Conservation (phyloP, 495 filamentous ascomycete genomes). For the Xylaria telfairii region DNA sequence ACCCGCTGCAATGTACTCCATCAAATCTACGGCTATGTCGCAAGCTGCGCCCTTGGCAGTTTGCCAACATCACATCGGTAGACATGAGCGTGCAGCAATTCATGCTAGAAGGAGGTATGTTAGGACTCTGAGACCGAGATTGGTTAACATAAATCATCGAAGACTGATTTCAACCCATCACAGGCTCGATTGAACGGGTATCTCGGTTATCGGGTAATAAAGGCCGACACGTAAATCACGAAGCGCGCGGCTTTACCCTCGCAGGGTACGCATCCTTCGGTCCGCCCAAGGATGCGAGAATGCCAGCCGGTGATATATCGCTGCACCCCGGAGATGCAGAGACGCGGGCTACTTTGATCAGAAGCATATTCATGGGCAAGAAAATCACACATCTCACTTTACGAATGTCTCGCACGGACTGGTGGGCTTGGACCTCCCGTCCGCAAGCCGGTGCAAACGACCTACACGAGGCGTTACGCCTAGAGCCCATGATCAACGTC, state of each 20-base stretch:
- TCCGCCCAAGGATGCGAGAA: slow-evolving; percentile 12
- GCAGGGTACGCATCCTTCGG: slow-evolving; percentile 31
- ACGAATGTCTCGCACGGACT: slow-evolving; percentile 39
- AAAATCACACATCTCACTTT: slow-evolving; percentile 37
- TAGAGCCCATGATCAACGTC: slow-evolving; percentile 41
- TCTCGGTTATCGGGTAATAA: slow-evolving; percentile 34
- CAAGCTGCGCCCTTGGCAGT: slow-evolving; percentile 37
- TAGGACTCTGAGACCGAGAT: not conserved
- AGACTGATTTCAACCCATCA: not conserved
- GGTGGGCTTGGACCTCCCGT: slow-evolving; percentile 34
- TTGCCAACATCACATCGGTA: slow-evolving; percentile 36
- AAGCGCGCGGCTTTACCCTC: slow-evolving; percentile 25
- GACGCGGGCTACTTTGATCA: slow-evolving; percentile 6
- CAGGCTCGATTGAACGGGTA: slow-evolving; percentile 37
- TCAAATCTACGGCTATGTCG: slow-evolving; percentile 13
- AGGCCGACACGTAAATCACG: slow-evolving; percentile 32
- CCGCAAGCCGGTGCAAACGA: slow-evolving; percentile 2
- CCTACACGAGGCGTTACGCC: slow-evolving; percentile 29
- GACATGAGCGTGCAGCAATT: slow-evolving; percentile 34
- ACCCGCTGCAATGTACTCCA: slow-evolving; percentile 26
- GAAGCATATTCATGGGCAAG: slow-evolving; percentile 33
- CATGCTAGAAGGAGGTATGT: slow-evolving; percentile 39
- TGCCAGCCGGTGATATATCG: not conserved
- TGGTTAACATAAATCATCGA: too few relatives aligned
- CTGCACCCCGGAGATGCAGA: slow-evolving; percentile 12